Base-by-base conservation (phyloP, 805 yeast genomes). In the Ogataea zsoltii region DNA sequence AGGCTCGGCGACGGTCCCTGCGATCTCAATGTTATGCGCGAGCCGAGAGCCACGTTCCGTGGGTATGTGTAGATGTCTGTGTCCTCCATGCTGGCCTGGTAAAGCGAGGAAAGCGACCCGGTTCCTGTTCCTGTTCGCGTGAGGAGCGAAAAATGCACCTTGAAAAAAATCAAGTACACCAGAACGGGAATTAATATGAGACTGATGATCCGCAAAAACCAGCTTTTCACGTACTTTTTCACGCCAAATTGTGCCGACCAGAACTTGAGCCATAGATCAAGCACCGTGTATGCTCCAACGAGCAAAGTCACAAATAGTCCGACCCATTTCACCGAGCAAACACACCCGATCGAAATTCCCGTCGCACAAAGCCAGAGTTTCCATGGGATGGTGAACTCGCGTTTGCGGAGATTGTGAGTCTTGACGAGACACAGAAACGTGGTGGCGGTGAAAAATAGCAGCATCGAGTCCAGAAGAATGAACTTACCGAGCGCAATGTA, bases 221-320 rank as follows among this genome's bases (percentile, higher is more conserved):
- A 94, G 65, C 90, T 96, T 9, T 55, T 59, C 9, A 66, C 36
- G 54, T 83, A 83, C 26, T 44, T 68, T 14, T 14, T 41, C 73
- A 75, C 71, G 4, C 75, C 56, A 55, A 85, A 63, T 9, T 57
- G 71, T 72, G 40, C 33, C 84, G 91, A 55, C 91, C 96, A 60
- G 82, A 89, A 79, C 85, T 94, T 59, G 82, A 79, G 74, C 96
- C 97, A 94, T 58, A 94, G 73, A 57, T 94, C 97, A 42, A 80
- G 83, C 23, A 88, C 74, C 16, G 97, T 90, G 68, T 92, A 88
- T 48, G 88, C 76, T 37, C 99, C 99, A 43, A 92, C 90, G 50
- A 90, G 71, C n/a, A 88, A 67, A 45, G 96, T 92, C 48, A 88
- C 88, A 59, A 94, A 86, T 25, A 86, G 63, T 4, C 96, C 96